phyloP scores from a whole-genome alignment of 345 rosid species.

The Aegle marmelos region DNA sequence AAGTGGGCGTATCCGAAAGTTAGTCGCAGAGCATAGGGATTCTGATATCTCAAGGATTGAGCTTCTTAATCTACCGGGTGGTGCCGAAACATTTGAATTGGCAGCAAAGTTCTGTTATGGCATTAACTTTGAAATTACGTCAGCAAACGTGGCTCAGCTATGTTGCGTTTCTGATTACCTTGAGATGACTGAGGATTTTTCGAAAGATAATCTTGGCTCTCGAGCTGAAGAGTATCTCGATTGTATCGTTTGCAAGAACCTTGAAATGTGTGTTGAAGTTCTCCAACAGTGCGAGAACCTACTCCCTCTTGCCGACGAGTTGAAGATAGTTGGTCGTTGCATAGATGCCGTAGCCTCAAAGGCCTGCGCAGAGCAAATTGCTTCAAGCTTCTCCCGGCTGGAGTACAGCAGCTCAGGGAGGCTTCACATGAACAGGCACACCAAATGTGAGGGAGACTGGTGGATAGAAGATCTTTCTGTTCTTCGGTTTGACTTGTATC shows the following conservation, averaged over 20 bases:
- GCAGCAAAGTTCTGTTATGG: conserved; percentile 97
- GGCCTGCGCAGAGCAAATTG: conserved; percentile 90
- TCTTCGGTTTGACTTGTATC: conserved; percentile 76
- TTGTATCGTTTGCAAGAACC: conserved; percentile 78
- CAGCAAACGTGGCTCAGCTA: conserved; percentile 84
- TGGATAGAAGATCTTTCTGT: conserved; percentile 94
- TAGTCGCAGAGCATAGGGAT: conserved; percentile 88
- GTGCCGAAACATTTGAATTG: conserved; percentile 73
- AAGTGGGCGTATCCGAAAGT: conserved; percentile 76
- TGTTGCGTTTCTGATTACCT: conserved; percentile 85
- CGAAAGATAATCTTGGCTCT: conserved; percentile 80
- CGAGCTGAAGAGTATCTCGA: conserved; percentile 91
- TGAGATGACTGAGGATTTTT: conserved; percentile 89
- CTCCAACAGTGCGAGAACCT: conserved; percentile 83
- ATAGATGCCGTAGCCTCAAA: conserved; percentile 91
- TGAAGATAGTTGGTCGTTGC: conserved; percentile 71
- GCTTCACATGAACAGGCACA: conserved; percentile 86
- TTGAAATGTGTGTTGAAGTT: conserved; percentile 86
- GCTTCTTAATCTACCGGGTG: conserved; percentile 91
- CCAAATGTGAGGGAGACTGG: conserved; percentile 87
- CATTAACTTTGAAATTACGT: conserved; percentile 84
- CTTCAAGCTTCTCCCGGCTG: conserved; percentile 89
- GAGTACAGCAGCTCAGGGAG: conserved; percentile 99
- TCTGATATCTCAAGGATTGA: conserved; percentile 85
- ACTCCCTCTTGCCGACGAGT: conserved; percentile 92